Base-by-base conservation (phyloP, 1,284 basidiomycete species). In the Trametes polyzona region DNA sequence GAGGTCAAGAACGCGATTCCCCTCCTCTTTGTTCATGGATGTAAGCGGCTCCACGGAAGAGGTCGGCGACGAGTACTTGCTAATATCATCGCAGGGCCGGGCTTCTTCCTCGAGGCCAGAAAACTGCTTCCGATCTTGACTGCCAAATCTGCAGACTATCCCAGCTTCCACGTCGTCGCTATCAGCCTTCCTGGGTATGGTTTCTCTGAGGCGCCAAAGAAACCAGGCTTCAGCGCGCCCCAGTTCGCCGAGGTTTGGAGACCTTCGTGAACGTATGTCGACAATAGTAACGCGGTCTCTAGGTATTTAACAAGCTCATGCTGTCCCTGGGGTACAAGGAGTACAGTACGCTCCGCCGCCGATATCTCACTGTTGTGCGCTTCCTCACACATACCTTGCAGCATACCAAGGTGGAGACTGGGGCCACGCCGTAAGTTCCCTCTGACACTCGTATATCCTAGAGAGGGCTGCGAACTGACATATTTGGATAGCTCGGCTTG, bases 391-490 rank as follows among this genome's bases (percentile, higher is more conserved):
- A 30, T 17, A 11, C 16, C 16, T 10, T 14, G 27, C 23, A 78
- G 77, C 79, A 0, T 73, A 73, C 2, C 76, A 79, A 65, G 78
- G 78, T 16, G 78, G 78, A 6, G 78, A 80, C 61, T 78, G 75
- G 76, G 78, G 78, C 2, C 68, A 64, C 51, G 16, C 64, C n/a
- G 78, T 79, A 47, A n/a, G 42, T 47, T 35, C 2, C 2, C 8
- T 10, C 10, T 7, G n/a, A n/a, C n/a, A n/a, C n/a, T n/a, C n/a
- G 14, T 17, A n/a, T 17, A 17, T 52, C 4, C 6, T 19, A 23
- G 16, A 16, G 26, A 24, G 8, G 32, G n/a, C n/a, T 23, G 12
- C 19, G 10, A 14, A 6, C 16, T 16, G 23, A 10, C 24, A 9
- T n/a, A 9, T 1, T 5, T 36, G 7, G 2, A 29, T 30, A 76